Evolutionary conservation across 768 basidiomycete genomes (phyloP), one percentile per base, ranked within the genome.

Genomic region (Rhodotorula toruloides): DNA sequence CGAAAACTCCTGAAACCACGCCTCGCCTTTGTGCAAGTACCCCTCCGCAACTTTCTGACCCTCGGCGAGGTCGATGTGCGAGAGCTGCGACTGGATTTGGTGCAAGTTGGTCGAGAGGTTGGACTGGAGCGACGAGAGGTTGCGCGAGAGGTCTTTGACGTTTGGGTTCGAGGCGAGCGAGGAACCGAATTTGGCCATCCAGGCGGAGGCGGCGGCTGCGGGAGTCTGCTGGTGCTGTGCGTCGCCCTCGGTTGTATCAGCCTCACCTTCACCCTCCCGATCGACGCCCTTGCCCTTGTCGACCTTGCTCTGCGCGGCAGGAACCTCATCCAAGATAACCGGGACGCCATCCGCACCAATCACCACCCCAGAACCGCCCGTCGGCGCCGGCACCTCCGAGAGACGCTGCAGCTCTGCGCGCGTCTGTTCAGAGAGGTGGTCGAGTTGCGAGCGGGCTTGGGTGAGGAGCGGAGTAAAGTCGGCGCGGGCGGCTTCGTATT

Each of bases 1-100:
- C 19, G 76, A 67, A 48, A 76, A 73, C 39, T 74, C 76, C 27
- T 37, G 59, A 11, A 74, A 49, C 71, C 71, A 72, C 34, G 48
- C 14, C 62, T 79, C 76, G 32, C 77, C 74, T 63, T 78, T 78
- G 54, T 76, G 76, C 36, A 79, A 61, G 71, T 80, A 80, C 42
- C 77, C 78, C 64, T 80, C 78, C 16, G 79, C 78, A 27, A 78
- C 72, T 53, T 78, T 78, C 65, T 79, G 76, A 16, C 77, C 75
- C 50, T 79, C 76, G 40, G 48, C 67, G 50, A 63, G 67, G 63
- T 73, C 65, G 62, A 78, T 71, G 17, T 78, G 62, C 62, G 77
- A 74, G 67, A 79, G 73, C 63, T 77, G 73, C 32, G 73, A 37
- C 58, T 68, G 64, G 25, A 68, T 46, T 29, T 68, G 67, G 31